Evolutionary conservation across 306 rosid genomes (phyloP), one percentile per base, ranked within the genome.

Genomic region (Ormosia emarginata): DNA sequence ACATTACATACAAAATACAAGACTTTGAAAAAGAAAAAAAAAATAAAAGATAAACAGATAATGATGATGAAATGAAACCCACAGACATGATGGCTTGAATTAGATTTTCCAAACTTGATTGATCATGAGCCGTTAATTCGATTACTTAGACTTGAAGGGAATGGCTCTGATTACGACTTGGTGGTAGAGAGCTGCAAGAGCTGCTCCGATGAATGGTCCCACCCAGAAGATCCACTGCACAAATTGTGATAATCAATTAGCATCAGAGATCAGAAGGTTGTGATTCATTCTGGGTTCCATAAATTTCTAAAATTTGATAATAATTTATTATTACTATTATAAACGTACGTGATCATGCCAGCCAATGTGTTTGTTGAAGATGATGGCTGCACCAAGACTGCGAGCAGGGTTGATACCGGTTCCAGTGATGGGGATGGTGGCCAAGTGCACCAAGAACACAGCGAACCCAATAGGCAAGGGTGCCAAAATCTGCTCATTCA

Each of bases 201-300:
- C 83, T 5, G 91, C 89, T 62, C 90, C 90, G 7, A 87, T 87
- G 81, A 87, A 87, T 74, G 90, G 90, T 61, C 90, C 90, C 72
- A 87, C 86, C 91, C 89, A 88, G 84, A 88, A 88, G 24, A 88
- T 70, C 89, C 89, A 88, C 89, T 88, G 88, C 52, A 72, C 58
- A 44, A 13, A 18, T n/a, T 15, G 36, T 0, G 5, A 24, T n/a
- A 24, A 40, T 29, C 39, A 58, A 49, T 67, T 44, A 37, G 12
- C n/a, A 64, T 5, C n/a, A 64, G 2, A n/a, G 3, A 46, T 53
- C 50, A 0, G 0, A 62, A 32, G 44, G 46, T 17, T 8, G 4
- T 2, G 15, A 30, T 13, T 71, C 9, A 29, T 18, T 62, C 29
- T 6, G 14, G 53, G 13, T 24, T 55, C 39, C 14, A 8, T 39